Percentiles rank a stretch among this genome's conserved stretches.
phyloP scores from a whole-genome alignment of 176 grass and related monocot species.

The Avena eriantha region DNA sequence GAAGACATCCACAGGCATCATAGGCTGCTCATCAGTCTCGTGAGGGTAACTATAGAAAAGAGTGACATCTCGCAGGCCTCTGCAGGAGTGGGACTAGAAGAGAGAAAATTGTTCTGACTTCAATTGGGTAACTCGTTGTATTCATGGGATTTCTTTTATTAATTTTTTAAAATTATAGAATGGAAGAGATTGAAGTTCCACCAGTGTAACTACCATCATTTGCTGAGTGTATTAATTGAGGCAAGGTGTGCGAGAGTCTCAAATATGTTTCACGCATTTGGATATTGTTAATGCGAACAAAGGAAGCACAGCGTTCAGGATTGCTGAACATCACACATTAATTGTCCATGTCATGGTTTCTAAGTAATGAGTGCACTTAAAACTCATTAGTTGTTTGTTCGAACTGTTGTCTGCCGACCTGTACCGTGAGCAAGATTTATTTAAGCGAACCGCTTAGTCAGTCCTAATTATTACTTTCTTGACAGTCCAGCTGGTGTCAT shows the following conservation, averaged over 20 bases:
- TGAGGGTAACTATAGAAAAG: not conserved
- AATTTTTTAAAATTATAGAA: not conserved
- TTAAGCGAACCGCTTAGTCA: too few species aligned
- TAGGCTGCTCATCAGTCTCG: too few species aligned
- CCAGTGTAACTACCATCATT: not conserved
- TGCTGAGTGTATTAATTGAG: slow-evolving; percentile 4
- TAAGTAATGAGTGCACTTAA: not conserved
- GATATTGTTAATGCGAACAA: slow-evolving; percentile 10
- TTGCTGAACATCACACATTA: not conserved
- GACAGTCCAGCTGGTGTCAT: not conserved
- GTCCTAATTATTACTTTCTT: not conserved
- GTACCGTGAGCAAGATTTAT: not conserved
- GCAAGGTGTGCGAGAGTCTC: not conserved
- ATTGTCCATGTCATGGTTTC: not conserved
- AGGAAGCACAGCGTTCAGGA: not conserved
- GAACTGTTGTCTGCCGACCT: not conserved
- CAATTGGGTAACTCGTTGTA: slow-evolving; percentile 21
- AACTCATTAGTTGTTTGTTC: not conserved
- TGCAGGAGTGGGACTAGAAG: not conserved
- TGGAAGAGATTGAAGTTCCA: not conserved
- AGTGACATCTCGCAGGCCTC: not conserved
- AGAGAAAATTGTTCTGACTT: not conserved
- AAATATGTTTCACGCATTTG: not conserved
- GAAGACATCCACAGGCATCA: not conserved
- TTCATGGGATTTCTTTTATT: not conserved